Percentiles rank a stretch among this genome's conserved stretches.
Evolutionary conservation across 179 eudicot genomes (phyloP).

Genomic region (Camellia oleifera): DNA sequence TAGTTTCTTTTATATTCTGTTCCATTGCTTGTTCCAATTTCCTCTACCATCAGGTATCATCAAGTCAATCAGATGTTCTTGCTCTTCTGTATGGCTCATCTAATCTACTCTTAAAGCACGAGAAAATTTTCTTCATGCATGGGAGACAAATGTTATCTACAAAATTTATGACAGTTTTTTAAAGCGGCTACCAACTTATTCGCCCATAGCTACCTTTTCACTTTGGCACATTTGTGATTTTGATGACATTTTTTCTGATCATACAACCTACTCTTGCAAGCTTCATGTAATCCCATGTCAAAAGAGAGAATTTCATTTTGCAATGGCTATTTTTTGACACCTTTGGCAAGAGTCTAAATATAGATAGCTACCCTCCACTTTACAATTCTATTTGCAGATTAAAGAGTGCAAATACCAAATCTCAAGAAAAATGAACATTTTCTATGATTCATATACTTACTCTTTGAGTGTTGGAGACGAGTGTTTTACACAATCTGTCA

Average conservation of each 20-base stretch:
- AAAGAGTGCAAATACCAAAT: not conserved
- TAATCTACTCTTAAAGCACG: not conserved
- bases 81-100: not conserved
- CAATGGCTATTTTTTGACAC: not conserved
- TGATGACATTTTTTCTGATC: not conserved
- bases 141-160: too few relatives aligned
- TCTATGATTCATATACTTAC: not conserved
- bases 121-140: not conserved
- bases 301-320: not conserved
- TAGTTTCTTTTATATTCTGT: too few relatives aligned
- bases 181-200: too few relatives aligned
- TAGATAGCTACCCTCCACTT: not conserved
- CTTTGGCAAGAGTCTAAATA: not conserved
- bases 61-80: too few relatives aligned
- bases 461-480: not conserved
- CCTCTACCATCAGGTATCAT: too few relatives aligned
- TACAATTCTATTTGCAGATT: not conserved
- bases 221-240: not conserved
- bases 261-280: not conserved
- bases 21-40: too few relatives aligned
- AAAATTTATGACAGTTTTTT: too few relatives aligned
- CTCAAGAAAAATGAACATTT: not conserved
- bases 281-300: not conserved
- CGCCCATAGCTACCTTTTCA: not conserved
- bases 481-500: not conserved